Evolutionary conservation across 345 rosid species (phyloP), one percentile per base, ranked within the genome.

Genomic region (Melaleuca alternifolia): DNA sequence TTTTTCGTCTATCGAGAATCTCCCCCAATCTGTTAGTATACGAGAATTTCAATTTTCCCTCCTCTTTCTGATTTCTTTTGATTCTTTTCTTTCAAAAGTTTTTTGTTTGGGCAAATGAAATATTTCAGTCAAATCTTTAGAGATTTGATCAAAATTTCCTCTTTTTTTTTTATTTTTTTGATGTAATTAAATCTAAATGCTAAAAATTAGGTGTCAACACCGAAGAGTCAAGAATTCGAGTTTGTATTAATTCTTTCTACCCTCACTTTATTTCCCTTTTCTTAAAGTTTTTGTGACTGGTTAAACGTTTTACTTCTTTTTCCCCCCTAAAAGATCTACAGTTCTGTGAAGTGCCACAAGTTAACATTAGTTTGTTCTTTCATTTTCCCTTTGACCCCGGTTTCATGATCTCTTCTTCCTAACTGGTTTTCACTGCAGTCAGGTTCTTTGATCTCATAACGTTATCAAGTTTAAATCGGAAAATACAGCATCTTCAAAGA

Each of bases 181-280:
- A n/a, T n/a, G n/a, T n/a, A n/a, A n/a, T n/a, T n/a, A n/a, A n/a
- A n/a, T n/a, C n/a, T n/a, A n/a, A n/a, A n/a, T n/a, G n/a, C n/a
- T n/a, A n/a, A n/a, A n/a, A n/a, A n/a, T n/a, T n/a, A n/a, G n/a
- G n/a, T n/a, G n/a, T n/a, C n/a, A n/a, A n/a, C n/a, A n/a, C 26
- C 0, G 0, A 54, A 54, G 2, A 0, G 12, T 54, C 0, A 54
- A 23, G 59, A 10, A 54, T 11, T 54, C 26, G 11, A 23, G n/a
- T 3, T 23, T 54, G 2, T 54, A 54, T 54, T 54, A 54, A 54
- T 54, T 54, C 61, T 54, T 23, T 23, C n/a, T 23, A 23, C 23
- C 61, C 11, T 23, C 3, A 0, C 61, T 54, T 18, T 54, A 21
- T 20, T 54, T 54, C 59, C 26, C 4, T 54, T 54, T 54, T 8